A percentile compares a stretch with the other conserved stretches of the same genome.
Conservation (phyloP, 192 early-diverging fungal species). For the Podila clonocystis region DNA sequence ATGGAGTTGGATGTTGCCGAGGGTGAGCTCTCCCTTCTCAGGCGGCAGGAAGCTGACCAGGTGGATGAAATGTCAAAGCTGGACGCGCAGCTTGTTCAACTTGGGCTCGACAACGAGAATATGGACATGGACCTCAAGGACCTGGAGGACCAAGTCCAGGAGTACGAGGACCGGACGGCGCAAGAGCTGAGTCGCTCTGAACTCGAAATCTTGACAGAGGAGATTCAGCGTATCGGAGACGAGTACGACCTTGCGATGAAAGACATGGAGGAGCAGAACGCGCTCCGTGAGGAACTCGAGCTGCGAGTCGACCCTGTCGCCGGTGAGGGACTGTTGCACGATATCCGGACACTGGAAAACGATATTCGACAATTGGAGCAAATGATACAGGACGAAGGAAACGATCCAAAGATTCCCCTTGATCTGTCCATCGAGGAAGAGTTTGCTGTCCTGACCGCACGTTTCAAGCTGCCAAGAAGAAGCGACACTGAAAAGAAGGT, state of each 20-base stretch:
- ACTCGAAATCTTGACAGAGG: background rate
- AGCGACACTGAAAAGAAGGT: slow-evolving; percentile 32
- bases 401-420: slow-evolving; percentile 6
- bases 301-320: background rate
- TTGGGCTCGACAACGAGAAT: slow-evolving; percentile 5
- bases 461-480: slow-evolving; percentile 11
- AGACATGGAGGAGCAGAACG: background rate
- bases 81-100: background rate
- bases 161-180: slow-evolving; percentile 7
- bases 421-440: slow-evolving; percentile 36
- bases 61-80: slow-evolving; percentile 9
- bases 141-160: background rate
- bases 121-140: slow-evolving; percentile 2
- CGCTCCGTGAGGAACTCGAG: background rate
- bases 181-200: slow-evolving; percentile 4
- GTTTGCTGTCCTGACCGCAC: slow-evolving; percentile 14
- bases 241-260: background rate
- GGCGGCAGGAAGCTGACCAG: slow-evolving; percentile 1
- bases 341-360: slow-evolving; percentile 4
- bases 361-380: slow-evolving; percentile 9
- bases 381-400: background rate
- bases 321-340: background rate
- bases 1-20: background rate
- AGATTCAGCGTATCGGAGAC: background rate
- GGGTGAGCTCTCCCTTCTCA: background rate